Percentiles rank a stretch among this genome's conserved stretches.
These are phyloP conservation scores for Castanea sativa DNA, from an alignment of 306 rosid species.

Conservation along the genomic window DNA sequence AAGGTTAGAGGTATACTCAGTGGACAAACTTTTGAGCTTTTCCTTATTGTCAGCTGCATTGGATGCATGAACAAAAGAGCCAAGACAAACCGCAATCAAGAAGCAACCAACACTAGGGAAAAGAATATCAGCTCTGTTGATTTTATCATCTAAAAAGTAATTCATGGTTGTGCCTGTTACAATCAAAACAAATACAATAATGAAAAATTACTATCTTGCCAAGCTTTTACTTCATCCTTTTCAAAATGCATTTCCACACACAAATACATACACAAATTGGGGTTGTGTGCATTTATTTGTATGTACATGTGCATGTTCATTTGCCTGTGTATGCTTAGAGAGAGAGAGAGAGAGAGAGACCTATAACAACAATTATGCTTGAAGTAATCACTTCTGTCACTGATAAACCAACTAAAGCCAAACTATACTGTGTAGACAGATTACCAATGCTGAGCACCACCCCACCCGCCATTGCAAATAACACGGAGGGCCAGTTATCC, in stretches of 20 bases:
- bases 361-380: constrained; percentile 85
- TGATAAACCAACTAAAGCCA: constrained; percentile 86
- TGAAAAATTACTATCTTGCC: neutral
- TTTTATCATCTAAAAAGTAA: constrained; percentile 79
- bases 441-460: constrained; percentile 79
- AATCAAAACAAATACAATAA: constrained; percentile 1
- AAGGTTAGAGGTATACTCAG: constrained; percentile 43
- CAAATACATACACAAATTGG: neutral
- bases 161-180: constrained; percentile 78
- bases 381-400: constrained; percentile 78
- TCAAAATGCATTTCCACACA: neutral
- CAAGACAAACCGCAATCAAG: constrained; percentile 81
- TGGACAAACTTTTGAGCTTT: constrained; percentile 48
- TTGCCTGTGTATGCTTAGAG: neutral
- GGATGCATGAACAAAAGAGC: constrained; percentile 82
- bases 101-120: constrained; percentile 93
- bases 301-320: neutral
- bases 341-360: constrained; percentile 32
- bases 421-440: constrained; percentile 78
- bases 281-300: neutral
- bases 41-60: constrained; percentile 71
- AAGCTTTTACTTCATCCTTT: constrained; percentile 1
- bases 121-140: constrained; percentile 77
- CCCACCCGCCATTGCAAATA: constrained; percentile 89
- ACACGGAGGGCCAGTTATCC: constrained; percentile 84